Base-by-base conservation (phyloP, 2,329 filamentous ascomycete genomes). In the Penicillium sp. region DNA sequence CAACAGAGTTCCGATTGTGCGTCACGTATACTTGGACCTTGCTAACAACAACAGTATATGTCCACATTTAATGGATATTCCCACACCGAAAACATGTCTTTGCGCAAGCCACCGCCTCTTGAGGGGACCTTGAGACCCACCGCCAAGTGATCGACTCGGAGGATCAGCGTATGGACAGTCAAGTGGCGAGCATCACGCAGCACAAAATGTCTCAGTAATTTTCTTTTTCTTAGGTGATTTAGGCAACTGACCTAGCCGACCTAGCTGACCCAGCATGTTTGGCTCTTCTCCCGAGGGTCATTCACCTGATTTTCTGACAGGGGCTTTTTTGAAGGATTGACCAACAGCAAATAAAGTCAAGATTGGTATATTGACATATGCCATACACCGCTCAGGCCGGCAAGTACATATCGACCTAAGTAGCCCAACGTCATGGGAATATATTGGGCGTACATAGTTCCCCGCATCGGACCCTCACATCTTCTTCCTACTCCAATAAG, bases 381-480 rank as follows among this genome's bases (percentile, higher is more conserved):
- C 3, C 10, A 42, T 42, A 42, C n/a, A 42, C 37, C 37, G 39
- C 39, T 42, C 19, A 42, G 39, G 39, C 39, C 19, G n/a, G 21
- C 39, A 13, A 33, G 39, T 42, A 42, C 37, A 42, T 21, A 37
- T 11, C 13, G 14, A 16, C 33, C 16, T 9, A 16, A 25, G 42
- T 45, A 33, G 21, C 19, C 44, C 16, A 47, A 19, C 14, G 25
- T 26, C 23, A 27, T 19, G 23, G 44, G 27, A 14, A 29, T 26
- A 25, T 10, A 45, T 25, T 23, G 43, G 43, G 35, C 16, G 35
- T 19, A 10, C 27, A 29, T 29, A 13, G 25, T n/a, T 49, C 50
- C 50, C 50, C 50, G 39, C 50, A 52, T 29, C 5, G 27, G 39
- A 52, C 50, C 50, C 39, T 45, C 50, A 26, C 37, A 35, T 27